Evolutionary conservation across 805 yeast species (phyloP), one percentile per base, ranked within the genome.

Genomic region (Debaryomyces castellii): DNA sequence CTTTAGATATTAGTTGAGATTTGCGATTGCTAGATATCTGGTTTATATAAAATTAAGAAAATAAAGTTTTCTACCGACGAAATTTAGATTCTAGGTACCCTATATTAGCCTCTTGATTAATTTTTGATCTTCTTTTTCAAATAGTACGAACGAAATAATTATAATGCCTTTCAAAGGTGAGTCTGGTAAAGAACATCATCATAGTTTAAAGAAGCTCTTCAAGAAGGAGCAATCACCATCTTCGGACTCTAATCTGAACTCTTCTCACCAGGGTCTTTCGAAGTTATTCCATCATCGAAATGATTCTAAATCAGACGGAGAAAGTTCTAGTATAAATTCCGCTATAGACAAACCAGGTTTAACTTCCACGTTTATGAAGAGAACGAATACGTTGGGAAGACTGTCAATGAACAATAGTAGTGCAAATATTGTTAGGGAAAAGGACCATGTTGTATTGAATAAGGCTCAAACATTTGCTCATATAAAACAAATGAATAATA

Each of bases 401-500:
- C 39, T 58, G 28, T 54, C 56, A 40, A 41, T 60, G 25, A 50
- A 54, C 35, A 58, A 55, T 39, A 47, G 62, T 14, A n/a, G 32
- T 14, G 33, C 39, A 21, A 39, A 37, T 36, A 14, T 14, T 35
- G 47, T 40, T 7, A 41, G 37, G n/a, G 52, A 47, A 9, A 41
- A 44, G 17, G 47, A 49, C 10, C 48, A 50, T 1, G 51, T 52
- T 38, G 55, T 56, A 36, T 46, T 59, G 12, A 40, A 59, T 20
- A 60, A 59, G 44, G 73, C 71, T 2, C 73, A 71, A 46, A 70
- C 76, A 1, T 40, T 66, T 48, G 64, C 67, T 20, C 73, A 69
- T 54, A 49, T 68, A n/a, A 68, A 67, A 40, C 62, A 58, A 18
- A 36, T 66, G 39, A 66, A 64, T 49, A 51, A 62, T 17, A 62